These are phyloP conservation scores for Ascocoryne sarcoides DNA, from an alignment of 2,329 filamentous ascomycete genomes.

Conservation along the genomic window DNA sequence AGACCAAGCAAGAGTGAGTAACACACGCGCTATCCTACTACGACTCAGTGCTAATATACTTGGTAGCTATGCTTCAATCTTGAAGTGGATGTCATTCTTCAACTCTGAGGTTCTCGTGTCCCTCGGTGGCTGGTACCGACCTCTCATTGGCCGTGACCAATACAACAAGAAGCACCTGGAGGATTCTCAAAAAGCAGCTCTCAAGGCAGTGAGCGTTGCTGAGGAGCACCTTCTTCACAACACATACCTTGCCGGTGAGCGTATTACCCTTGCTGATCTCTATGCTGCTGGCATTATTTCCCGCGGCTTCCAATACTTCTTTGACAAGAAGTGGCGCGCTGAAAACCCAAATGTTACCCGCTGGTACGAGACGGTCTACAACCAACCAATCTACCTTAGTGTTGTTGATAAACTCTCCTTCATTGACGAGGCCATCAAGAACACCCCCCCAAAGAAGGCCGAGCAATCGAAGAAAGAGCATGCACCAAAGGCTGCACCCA, in stretches of 20 bases:
- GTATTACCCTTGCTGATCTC: conserved; percentile 91
- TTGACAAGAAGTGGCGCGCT: conserved; percentile 80
- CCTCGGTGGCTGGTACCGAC: conserved; percentile 75
- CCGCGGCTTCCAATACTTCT: conserved; percentile 89
- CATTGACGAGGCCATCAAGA: conserved; percentile 69
- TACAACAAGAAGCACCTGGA: conserved; percentile 99
- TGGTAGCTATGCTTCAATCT: conserved; percentile 77
- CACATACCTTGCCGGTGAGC: conserved; percentile 97
- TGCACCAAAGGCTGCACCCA: conserved; percentile 42
- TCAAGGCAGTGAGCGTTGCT: conserved; percentile 61
- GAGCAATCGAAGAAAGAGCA: conserved; percentile 59
- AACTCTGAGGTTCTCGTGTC: conserved; percentile 74
- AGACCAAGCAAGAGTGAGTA: conserved; percentile 94
- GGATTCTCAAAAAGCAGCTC: conserved; percentile 60
- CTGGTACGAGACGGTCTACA: conserved; percentile 91
- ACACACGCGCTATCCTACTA: background rate
- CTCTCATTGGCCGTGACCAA: conserved; percentile 67
- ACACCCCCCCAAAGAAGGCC: conserved; percentile 70
- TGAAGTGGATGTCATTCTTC: conserved; percentile 97
- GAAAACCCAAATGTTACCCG: conserved; percentile 79
- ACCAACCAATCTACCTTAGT: conserved; percentile 82
- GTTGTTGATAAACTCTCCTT: conserved; percentile 68
- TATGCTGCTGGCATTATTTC: conserved; percentile 71
- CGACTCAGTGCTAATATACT: conserved; percentile 12
- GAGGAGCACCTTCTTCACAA: conserved; percentile 85